Conservation (phyloP, 129 eudicot genomes). For the Flaveria robusta region DNA sequence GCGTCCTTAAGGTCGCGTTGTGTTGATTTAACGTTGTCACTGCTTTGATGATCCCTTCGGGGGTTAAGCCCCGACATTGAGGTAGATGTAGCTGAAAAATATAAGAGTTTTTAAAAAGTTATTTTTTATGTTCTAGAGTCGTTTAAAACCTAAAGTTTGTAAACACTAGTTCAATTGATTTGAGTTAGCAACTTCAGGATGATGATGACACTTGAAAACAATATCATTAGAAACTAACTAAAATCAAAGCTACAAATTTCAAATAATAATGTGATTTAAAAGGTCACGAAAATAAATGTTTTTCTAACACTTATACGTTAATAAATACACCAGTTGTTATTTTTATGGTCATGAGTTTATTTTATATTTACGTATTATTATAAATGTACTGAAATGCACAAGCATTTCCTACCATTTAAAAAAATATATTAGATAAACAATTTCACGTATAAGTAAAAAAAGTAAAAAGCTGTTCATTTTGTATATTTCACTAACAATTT, state of each 20-base stretch:
- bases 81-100: constrained; percentile 58
- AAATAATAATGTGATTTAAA: not conserved
- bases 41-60: constrained; percentile 59
- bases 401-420: not conserved
- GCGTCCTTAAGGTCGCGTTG: constrained; percentile 30
- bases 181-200: not conserved
- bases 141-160: not conserved
- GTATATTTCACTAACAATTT: not conserved
- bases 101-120: not conserved
- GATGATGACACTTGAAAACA: not conserved
- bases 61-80: constrained; percentile 64
- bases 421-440: not conserved
- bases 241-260: not conserved
- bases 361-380: not conserved
- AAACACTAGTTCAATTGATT: not conserved
- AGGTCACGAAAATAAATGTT: too few relatives aligned
- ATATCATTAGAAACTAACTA: not conserved
- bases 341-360: not conserved
- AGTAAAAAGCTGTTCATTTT: not conserved
- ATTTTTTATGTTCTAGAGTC: not conserved
- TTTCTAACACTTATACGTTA: too few relatives aligned
- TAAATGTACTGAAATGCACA: not conserved
- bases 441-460: too few relatives aligned
- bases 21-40: constrained; percentile 43
- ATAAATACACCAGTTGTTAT: too few relatives aligned